A percentile compares a stretch with the other conserved stretches of the same genome.
Conservation (phyloP, 2,329 filamentous ascomycete species). For the Sarocladiaceae sp. region DNA sequence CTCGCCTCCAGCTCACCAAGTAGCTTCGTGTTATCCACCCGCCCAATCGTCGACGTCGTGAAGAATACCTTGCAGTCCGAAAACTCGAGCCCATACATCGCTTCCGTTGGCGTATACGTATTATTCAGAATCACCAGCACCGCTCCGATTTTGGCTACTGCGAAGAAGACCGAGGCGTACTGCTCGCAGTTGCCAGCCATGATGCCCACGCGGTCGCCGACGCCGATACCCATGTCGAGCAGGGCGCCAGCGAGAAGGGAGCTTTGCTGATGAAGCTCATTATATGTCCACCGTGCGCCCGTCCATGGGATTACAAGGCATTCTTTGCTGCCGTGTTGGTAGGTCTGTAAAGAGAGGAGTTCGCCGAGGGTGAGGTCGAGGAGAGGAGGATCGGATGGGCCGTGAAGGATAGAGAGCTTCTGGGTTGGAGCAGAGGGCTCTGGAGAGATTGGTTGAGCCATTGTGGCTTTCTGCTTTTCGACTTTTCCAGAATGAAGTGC, state of each 20-base stretch:
- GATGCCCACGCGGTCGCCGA: conserved; percentile 65
- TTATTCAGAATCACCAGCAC: conserved; percentile 76
- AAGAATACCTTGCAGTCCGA: conserved; percentile 69
- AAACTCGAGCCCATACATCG: conserved; percentile 64
- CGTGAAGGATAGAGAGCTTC: conserved; percentile 56
- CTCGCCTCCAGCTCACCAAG: conserved; percentile 43
- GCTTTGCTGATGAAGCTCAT: conserved; percentile 56
- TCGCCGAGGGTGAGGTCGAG: conserved; percentile 67
- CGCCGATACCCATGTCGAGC: conserved; percentile 57
- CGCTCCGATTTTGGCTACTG: conserved; percentile 58
- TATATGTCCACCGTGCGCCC: conserved; percentile 65
- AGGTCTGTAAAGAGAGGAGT: conserved; percentile 64
- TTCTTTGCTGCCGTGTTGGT: conserved; percentile 58
- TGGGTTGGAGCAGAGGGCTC: conserved; percentile 20
- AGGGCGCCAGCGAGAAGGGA: conserved; percentile 58
- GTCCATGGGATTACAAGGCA: conserved; percentile 73
- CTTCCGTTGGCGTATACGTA: conserved; percentile 70
- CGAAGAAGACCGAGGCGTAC: conserved; percentile 73
- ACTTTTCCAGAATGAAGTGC: no score
- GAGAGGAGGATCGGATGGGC: conserved; percentile 61
- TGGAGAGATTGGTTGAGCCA: conserved; percentile 23
- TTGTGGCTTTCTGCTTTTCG: no score
- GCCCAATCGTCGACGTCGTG: conserved; percentile 62
- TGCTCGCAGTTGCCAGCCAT: conserved; percentile 77
- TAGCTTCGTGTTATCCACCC: conserved; percentile 55